These are phyloP conservation scores for Polyporus arcularius DNA, from an alignment of 768 basidiomycete species.

Conservation along the genomic window DNA sequence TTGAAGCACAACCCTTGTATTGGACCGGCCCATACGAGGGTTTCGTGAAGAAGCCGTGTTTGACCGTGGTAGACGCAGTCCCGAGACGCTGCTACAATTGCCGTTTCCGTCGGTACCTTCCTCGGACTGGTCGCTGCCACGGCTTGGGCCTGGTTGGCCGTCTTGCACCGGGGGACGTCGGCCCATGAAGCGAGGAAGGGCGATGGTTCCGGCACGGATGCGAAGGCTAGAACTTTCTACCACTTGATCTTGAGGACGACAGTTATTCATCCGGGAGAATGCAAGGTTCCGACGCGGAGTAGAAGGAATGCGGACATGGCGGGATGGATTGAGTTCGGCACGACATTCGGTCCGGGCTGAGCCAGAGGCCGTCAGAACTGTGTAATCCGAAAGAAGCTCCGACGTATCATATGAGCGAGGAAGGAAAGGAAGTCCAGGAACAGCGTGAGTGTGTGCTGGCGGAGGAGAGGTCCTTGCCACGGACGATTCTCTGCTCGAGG, in stretches of 20 bases:
- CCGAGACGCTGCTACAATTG: background rate
- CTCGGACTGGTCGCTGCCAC: background rate
- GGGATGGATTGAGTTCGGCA: background rate
- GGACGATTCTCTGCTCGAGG: slow-evolving; percentile 16
- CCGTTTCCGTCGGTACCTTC: background rate
- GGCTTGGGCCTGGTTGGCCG: no score
- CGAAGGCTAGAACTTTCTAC: no score
- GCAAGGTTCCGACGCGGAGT: no score
- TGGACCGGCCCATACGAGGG: background rate
- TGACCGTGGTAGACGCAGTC: background rate
- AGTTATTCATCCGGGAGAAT: no score
- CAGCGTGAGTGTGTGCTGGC: background rate
- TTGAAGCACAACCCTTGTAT: background rate
- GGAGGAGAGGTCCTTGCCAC: background rate
- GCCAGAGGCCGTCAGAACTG: no score
- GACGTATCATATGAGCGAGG: background rate
- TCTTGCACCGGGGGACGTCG: no score
- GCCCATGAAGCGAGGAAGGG: no score
- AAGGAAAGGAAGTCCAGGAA: background rate
- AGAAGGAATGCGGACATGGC: background rate
- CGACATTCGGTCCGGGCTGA: background rate
- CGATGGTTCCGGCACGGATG: no score
- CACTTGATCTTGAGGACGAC: background rate
- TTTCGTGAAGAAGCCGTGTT: background rate
- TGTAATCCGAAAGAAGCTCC: background rate